phyloP scores from a whole-genome alignment of 805 yeast species.

The Yamadazyma kitorensis region DNA sequence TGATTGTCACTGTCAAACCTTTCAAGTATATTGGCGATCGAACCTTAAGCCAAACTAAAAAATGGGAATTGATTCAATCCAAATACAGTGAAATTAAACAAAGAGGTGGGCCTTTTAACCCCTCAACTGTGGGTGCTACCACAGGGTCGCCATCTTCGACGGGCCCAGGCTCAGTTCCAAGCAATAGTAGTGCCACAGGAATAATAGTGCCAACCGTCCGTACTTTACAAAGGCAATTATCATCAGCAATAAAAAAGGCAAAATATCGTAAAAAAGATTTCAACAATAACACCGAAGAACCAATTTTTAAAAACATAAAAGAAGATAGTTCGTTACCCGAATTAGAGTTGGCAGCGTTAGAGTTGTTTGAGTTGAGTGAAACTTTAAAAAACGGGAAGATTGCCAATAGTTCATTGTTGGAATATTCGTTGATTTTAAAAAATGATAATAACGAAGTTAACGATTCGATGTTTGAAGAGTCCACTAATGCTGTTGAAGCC shows the following conservation, averaged over 20 bases:
- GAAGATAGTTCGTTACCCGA: conserved; percentile 21
- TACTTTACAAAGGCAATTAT: conserved; percentile 34
- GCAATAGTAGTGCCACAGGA: too few species aligned
- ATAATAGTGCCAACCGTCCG: conserved; percentile 31
- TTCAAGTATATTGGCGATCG: conserved; percentile 37
- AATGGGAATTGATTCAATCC: conserved; percentile 33
- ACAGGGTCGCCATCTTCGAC: too few species aligned
- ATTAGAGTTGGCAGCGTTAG: conserved; percentile 25
- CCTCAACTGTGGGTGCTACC: not conserved
- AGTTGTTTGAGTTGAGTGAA: conserved; percentile 31
- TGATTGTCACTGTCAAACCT: conserved; percentile 30
- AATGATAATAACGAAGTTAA: not conserved
- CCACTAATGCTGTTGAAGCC: not conserved
- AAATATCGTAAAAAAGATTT: not conserved
- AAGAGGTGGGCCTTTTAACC: not conserved
- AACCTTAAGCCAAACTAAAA: conserved; percentile 28
- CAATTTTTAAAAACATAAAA: conserved; percentile 15
- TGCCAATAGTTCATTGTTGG: conserved; percentile 11
- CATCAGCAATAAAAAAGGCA: conserved; percentile 31
- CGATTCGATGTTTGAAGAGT: not conserved
- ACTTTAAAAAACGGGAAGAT: conserved; percentile 25
- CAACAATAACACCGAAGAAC: conserved; percentile 1
- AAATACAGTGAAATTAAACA: conserved; percentile 19
- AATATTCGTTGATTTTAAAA: conserved; percentile 2
- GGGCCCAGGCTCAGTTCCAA: too few species aligned